Percentiles rank a stretch among this genome's conserved stretches.
Evolutionary conservation across 768 basidiomycete species (phyloP).

Genomic region (Boletus tomentosulus): DNA sequence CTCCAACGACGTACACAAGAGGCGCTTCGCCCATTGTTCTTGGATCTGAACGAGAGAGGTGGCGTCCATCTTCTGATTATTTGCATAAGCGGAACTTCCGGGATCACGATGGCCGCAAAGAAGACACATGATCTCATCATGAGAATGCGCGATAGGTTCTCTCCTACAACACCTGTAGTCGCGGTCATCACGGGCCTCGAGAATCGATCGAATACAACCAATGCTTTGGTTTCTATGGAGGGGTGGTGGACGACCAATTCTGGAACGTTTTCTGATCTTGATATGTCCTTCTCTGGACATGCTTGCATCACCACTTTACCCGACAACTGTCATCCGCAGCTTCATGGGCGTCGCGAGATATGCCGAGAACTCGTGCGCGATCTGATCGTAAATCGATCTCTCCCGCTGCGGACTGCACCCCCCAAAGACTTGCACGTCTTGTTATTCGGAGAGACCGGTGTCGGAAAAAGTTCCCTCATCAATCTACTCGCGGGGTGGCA

Average conservation of each 20-base stretch:
- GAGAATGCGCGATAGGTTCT: constrained; percentile 13
- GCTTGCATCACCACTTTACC: constrained; percentile 37
- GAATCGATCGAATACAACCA: constrained; percentile 11
- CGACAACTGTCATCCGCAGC: constrained; percentile 18
- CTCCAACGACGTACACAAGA: constrained; percentile 18
- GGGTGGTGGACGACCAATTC: constrained; percentile 38
- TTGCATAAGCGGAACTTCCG: constrained; percentile 23
- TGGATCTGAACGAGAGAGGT: constrained; percentile 17
- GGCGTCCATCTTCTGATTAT: constrained; percentile 25
- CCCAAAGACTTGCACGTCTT: constrained; percentile 31
- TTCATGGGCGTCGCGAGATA: constrained; percentile 16
- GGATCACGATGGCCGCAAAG: constrained; percentile 13
- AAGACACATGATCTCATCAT: constrained; percentile 17
- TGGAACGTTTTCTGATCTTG: constrained; percentile 19
- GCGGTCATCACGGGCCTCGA: constrained; percentile 32
- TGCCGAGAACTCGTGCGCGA: constrained; percentile 18
- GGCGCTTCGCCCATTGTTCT: constrained; percentile 17
- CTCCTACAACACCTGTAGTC: constrained; percentile 20
- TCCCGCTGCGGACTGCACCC: constrained; percentile 11
- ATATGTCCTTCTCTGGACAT: constrained; percentile 32
- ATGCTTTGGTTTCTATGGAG: constrained; percentile 25
- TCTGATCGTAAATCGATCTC: constrained; percentile 15
- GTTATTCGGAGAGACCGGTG: constrained; percentile 37
- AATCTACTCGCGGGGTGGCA: constrained; percentile 27
- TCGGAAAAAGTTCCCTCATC: constrained; percentile 25